Evolutionary conservation across 1,284 basidiomycete species (phyloP), one percentile per base, ranked within the genome.

Genomic region (Meira nashicola): DNA sequence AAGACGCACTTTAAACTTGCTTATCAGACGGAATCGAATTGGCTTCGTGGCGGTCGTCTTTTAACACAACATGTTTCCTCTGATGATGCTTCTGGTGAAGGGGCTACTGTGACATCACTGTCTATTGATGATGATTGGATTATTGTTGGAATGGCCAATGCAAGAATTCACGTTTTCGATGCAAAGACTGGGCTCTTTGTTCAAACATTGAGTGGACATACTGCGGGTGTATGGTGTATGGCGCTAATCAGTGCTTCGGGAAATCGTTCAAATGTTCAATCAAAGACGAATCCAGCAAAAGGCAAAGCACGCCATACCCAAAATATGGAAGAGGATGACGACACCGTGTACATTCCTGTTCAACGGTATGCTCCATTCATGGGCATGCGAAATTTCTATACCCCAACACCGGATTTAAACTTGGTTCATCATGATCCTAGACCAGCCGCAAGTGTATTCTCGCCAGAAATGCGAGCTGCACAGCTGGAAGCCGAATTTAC

Each of bases 181-280:
- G 86, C 89, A 0, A 82, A 81, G 41, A 89, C 89, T 0, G 94
- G 93, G 0, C 84, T 88, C 5, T 85, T 89, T 53, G 83, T 84
- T 33, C 84, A 87, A 48, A 90, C 89, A 0, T 83, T 98, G 2
- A 82, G 86, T 1, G 94, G 92, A 0, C 93, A 96, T 79, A 86
- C 88, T 17, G 82, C 84, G 9, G 94, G 94, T 10, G 92, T 97
- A 0, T 97, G 94, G 94, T 88, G 89, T 14, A 84, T 97, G 10
- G 86, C 87, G 53, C 83, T 97, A 39, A 86, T 84, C 17, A 53
- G 50, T 41, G 50, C 50, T 53, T 53, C 46, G 12, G 46, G 46
- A 25, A 23, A 15, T 17, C 12, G 21, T 12, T n/a, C 41, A 4
- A 48, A 48, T 14, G 12, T 5, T 14, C 12, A 23, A 21, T 7